Evolutionary conservation across 305 asterid species (phyloP), one percentile per base, ranked within the genome.

Genomic region (Solanum chacoense): DNA sequence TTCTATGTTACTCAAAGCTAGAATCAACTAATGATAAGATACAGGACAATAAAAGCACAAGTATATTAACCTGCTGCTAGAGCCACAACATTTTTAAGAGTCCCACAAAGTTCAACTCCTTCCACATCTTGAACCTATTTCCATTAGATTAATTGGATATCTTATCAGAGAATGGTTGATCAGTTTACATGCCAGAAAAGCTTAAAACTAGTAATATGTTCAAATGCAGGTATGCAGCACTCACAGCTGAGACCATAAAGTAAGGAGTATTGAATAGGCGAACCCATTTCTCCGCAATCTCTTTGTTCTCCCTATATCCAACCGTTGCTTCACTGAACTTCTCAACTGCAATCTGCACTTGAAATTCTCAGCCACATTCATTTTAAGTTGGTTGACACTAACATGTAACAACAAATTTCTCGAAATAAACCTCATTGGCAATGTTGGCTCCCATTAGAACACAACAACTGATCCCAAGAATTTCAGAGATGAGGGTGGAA

Each of bases 391-490:
- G 35, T 26, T 22, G 59, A 84, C 42, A 32, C 32, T 55, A 22
- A 22, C 13, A 55, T 55, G 45, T 55, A 40, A 84, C 31, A 32
- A 32, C 26, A 31, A 55, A 55, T 84, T 84, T 84, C 50, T 29
- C 24, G 45, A 1, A 84, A 59, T 55, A 76, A 50, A 96, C 99
- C 99, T 96, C 99, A 22, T 92, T 95, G 86, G 99, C 99, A 89
- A 95, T 96, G 93, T 96, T 96, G 83, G 99, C 99, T 67, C 99
- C 99, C 98, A 95, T 95, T 75, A 95, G 90, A 84, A 96, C 99
- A 88, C 99, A 96, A 83, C 96, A 95, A 88, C 90, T 95, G 88
- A 95, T 90, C 20, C 94, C 95, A 35, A 96, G 98, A 85, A 89
- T 91, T 85, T 94, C 92, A 1, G 98, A 90, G 81, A 96, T 94